Evolutionary conservation across 768 basidiomycete species (phyloP), one percentile per base, ranked within the genome.

Genomic region (Amanita rubescens): DNA sequence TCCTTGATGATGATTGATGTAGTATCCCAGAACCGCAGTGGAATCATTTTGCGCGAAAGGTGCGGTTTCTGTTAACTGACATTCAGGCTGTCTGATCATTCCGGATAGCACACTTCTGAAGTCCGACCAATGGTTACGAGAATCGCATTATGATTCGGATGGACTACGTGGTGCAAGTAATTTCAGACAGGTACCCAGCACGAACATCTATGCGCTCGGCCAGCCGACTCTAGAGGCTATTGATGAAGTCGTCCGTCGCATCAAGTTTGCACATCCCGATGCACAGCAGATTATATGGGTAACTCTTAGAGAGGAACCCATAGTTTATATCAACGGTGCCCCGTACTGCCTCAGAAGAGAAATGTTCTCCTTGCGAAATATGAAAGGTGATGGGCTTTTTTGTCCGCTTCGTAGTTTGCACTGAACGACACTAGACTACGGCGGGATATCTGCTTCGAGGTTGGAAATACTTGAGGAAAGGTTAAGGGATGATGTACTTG

Each of bases 141-240:
- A 90, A 65, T 87, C 84, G 39, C 73, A 82, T 54, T 76, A 75
- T 44, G 81, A 87, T 38, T 75, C 79, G 45, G 68, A 81, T 43
- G 84, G 79, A 35, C 80, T 98, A 46, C 85, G 91, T 2, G 96
- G 96, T n/a, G 93, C 90, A 1, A 88, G 90, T 69, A 96, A 96
- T 62, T 97, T 96, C 75, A 81, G 96, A 49, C 85, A 85, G 53
- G 80, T 96, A 35, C 82, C 85, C 0, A 77, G 75, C 5, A 87
- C 86, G 19, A 82, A 84, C 42, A 86, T 97, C 30, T 99, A 91
- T 58, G 94, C 93, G 0, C 81, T 96, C 25, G 94, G 93, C 0
- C 96, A 98, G 65, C 96, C 96, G 1, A 92, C 90, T 0, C 69
- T 84, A 46, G 88, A 89, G 53, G 95, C 93, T 2, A 85, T 99